Evolutionary conservation across 2,329 filamentous ascomycete species (phyloP).

Genomic region (Tolypocladium nubicola): DNA sequence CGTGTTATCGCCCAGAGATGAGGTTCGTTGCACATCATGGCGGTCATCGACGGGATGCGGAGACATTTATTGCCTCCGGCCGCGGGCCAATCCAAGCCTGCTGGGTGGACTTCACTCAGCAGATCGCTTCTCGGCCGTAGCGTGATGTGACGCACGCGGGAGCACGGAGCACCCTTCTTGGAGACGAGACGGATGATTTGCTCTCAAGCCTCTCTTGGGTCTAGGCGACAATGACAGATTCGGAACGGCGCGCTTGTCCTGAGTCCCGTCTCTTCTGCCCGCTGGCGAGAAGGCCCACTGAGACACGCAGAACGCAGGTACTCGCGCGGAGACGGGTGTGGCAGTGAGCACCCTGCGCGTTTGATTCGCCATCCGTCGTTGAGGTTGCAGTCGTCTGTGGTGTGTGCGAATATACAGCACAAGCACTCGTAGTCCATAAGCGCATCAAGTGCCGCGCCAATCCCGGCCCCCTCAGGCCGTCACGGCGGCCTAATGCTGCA

Average conservation of each 20-base stretch:
- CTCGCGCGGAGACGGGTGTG: not conserved
- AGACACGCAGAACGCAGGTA: not conserved
- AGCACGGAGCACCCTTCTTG: not conserved
- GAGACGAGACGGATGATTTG: not conserved
- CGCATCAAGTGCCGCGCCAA: not conserved
- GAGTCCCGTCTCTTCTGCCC: not conserved
- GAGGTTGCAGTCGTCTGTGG: not conserved
- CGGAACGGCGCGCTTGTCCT: not conserved
- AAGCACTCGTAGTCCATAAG: no score
- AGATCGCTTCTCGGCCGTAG: not conserved
- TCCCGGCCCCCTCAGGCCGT: not conserved
- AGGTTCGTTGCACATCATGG: not conserved
- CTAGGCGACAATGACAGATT: not conserved
- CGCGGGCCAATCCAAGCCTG: not conserved
- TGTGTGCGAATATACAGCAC: not conserved
- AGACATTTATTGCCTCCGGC: not conserved
- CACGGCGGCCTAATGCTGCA: not conserved
- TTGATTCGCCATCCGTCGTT: not conserved
- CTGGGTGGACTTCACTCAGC: not conserved
- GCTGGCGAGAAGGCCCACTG: not conserved
- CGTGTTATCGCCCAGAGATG: not conserved
- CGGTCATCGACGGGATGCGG: not conserved
- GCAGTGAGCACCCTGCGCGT: not conserved
- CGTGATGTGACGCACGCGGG: not conserved
- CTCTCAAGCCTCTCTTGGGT: not conserved